Evolutionary conservation across 306 rosid species (phyloP).

Genomic region (Carpinus viminea): DNA sequence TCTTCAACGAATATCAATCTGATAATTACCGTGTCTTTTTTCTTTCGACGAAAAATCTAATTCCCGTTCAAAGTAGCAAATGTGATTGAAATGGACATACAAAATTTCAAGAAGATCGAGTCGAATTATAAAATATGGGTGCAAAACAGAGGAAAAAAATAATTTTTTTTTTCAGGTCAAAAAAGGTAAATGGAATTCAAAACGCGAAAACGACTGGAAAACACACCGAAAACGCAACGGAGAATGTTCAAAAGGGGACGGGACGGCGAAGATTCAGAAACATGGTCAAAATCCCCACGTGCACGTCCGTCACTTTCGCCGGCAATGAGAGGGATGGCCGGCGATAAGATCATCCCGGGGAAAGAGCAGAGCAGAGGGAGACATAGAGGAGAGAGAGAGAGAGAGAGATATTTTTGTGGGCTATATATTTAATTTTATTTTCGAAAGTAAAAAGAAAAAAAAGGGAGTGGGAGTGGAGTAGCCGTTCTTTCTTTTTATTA

Average conservation of each 20-base stretch:
- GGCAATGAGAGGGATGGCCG: constrained; percentile 39
- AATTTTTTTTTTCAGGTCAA: not conserved
- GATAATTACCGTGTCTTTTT: not conserved
- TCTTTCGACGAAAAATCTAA: not conserved
- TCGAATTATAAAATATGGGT: not conserved
- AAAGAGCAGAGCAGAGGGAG: not conserved
- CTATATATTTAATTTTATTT: too few species aligned
- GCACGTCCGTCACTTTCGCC: constrained; percentile 15
- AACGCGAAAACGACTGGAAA: constrained; percentile 29
- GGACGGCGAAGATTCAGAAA: constrained; percentile 9
- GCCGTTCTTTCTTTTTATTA: not conserved
- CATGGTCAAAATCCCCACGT: not conserved
- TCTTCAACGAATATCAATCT: not conserved
- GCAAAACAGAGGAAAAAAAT: not conserved
- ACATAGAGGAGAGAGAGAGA: not conserved
- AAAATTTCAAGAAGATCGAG: constrained; percentile 28
- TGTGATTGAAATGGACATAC: constrained; percentile 7
- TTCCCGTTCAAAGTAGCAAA: constrained; percentile 24
- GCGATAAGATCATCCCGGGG: not conserved
- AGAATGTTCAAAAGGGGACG: not conserved
- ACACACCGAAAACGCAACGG: not conserved
- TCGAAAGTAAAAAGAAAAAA: not conserved
- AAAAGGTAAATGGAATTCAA: constrained; percentile 24
- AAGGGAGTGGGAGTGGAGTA: not conserved
- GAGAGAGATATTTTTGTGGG: constrained; percentile 2